A percentile compares a stretch with the other conserved stretches of the same genome.
These are phyloP conservation scores for Harrya chromipes DNA, from an alignment of 768 basidiomycete genomes.

Conservation along the genomic window DNA sequence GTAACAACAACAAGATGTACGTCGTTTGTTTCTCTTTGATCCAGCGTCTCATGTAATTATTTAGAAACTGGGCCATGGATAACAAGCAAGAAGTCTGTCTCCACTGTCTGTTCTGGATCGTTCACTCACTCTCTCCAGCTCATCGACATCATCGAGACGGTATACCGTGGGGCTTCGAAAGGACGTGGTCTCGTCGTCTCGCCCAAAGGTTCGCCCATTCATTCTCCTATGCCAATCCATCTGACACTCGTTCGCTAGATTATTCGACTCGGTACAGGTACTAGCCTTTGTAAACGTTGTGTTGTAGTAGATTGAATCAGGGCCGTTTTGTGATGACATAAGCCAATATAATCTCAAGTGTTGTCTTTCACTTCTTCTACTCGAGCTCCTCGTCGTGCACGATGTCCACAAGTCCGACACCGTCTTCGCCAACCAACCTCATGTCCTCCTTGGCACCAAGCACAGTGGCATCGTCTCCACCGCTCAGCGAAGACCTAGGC, in stretches of 20 bases:
- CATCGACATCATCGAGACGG: conserved; percentile 97
- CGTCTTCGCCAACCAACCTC: conserved; percentile 9
- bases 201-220: conserved; percentile 68
- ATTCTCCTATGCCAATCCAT: neutral
- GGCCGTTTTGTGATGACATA: conserved; percentile 32
- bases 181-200: conserved; percentile 97
- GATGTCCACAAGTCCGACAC: conserved; percentile 23
- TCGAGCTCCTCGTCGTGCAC: neutral
- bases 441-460: conserved; percentile 24
- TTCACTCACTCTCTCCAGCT: conserved; percentile 46
- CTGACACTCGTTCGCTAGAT: conserved; percentile 39
- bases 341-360: conserved; percentile 4
- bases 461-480: conserved; percentile 28
- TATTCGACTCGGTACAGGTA: conserved; percentile 83
- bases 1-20: conserved; percentile 99
- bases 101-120: neutral
- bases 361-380: neutral
- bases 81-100: conserved; percentile 88
- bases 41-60: neutral
- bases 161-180: conserved; percentile 96
- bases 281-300: conserved; percentile 26
- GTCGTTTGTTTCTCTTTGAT: conserved; percentile 26
- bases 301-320: too few relatives aligned
- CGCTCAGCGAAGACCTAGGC: conserved; percentile 15
- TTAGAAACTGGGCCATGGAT: conserved; percentile 99